Evolutionary conservation across 495 filamentous ascomycete genomes (phyloP).

Genomic region (Aspergillus nidulans): DNA sequence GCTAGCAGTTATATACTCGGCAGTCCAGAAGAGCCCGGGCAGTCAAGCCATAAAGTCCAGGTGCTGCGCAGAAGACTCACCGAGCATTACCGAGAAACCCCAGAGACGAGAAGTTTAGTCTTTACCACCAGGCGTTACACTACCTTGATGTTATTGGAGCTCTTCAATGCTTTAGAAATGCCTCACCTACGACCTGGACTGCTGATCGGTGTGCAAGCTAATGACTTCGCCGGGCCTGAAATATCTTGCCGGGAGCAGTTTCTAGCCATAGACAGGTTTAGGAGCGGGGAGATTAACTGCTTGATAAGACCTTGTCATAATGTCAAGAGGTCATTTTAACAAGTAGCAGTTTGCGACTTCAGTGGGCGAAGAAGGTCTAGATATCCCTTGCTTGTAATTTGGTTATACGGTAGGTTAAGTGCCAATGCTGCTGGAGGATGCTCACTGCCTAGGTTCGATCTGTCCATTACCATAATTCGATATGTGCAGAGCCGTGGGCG

Average conservation of each 20-base stretch:
- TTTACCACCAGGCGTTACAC: slow-evolving; percentile 80
- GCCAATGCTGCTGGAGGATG: not conserved
- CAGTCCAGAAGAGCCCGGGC: slow-evolving; percentile 32
- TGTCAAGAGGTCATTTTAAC: slow-evolving; percentile 9
- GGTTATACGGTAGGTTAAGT: slow-evolving; percentile 54
- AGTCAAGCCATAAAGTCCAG: slow-evolving; percentile 70
- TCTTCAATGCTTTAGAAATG: slow-evolving; percentile 57
- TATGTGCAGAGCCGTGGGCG: slow-evolving; percentile 95
- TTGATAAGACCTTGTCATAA: slow-evolving; percentile 37
- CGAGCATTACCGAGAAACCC: slow-evolving; percentile 51
- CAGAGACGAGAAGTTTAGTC: slow-evolving; percentile 73
- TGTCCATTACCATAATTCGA: slow-evolving; percentile 89
- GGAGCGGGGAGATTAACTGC: slow-evolving; percentile 78
- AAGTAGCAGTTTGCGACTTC: slow-evolving; percentile 67
- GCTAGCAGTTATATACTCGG: slow-evolving; percentile 48
- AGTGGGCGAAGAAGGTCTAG: slow-evolving; percentile 91
- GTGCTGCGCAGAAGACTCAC: slow-evolving; percentile 54
- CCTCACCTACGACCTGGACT: slow-evolving; percentile 59
- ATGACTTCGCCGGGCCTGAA: slow-evolving; percentile 49
- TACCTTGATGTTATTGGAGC: slow-evolving; percentile 62
- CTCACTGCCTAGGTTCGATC: slow-evolving; percentile 60
- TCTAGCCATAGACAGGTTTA: slow-evolving; percentile 69
- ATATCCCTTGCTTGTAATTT: slow-evolving; percentile 95
- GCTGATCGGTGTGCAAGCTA: slow-evolving; percentile 57
- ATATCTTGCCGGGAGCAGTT: slow-evolving; percentile 73